Conservation (phyloP, 2,329 filamentous ascomycete genomes). For the Nemania abortiva region DNA sequence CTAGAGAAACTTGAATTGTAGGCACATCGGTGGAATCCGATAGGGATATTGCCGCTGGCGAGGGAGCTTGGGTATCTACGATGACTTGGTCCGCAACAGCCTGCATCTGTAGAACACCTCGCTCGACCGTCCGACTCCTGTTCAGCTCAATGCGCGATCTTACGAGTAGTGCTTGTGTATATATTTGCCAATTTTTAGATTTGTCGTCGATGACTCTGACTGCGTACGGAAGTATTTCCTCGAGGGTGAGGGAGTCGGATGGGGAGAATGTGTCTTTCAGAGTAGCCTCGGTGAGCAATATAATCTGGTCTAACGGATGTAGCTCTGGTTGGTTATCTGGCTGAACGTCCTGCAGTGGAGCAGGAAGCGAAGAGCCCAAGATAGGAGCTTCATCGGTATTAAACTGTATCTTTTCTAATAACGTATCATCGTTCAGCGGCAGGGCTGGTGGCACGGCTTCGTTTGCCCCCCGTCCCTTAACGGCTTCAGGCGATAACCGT, state of each 20-base stretch:
- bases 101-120: constrained; percentile 91
- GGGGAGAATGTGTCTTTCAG: constrained; percentile 90
- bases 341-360: constrained; percentile 72
- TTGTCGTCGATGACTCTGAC: constrained; percentile 88
- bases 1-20: constrained; percentile 59
- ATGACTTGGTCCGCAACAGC: constrained; percentile 96
- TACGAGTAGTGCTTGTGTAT: constrained; percentile 91
- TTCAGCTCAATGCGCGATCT: constrained; percentile 91
- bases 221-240: constrained; percentile 93
- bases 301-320: constrained; percentile 86
- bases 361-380: constrained; percentile 63
- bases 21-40: constrained; percentile 54
- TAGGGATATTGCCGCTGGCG: constrained; percentile 42
- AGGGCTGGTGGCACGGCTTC: constrained; percentile 72
- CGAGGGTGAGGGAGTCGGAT: constrained; percentile 85
- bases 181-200: constrained; percentile 96
- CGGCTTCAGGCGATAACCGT: constrained; percentile 46
- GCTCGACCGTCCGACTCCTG: constrained; percentile 86
- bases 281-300: constrained; percentile 87
- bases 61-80: constrained; percentile 72
- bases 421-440: constrained; percentile 89
- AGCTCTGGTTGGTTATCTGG: constrained; percentile 87
- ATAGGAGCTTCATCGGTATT: constrained; percentile 60
- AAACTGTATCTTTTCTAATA: constrained; percentile 89
- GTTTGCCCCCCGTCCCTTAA: constrained; percentile 32